Evolutionary conservation across 1,284 basidiomycete species (phyloP).

Genomic region (Naganishia liquefaciens): DNA sequence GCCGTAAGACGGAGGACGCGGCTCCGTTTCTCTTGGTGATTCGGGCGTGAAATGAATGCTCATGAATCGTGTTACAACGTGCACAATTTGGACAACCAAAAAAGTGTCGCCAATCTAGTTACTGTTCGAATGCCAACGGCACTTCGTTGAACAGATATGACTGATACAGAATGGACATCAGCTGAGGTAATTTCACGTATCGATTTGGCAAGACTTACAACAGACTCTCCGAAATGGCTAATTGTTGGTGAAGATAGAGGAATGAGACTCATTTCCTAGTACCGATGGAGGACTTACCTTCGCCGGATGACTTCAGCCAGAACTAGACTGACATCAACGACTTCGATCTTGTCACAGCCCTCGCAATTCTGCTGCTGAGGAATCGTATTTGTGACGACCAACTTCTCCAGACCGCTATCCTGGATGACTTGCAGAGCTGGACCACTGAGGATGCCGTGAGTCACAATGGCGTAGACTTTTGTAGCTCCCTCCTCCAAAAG

Average conservation of each 20-base stretch:
- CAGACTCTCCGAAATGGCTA: constrained; percentile 55
- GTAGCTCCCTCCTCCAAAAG: constrained; percentile 86
- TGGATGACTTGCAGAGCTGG: constrained; percentile 74
- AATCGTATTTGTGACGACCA: constrained; percentile 98
- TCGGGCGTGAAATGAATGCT: too few species aligned
- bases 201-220: constrained; percentile 44
- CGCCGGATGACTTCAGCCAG: constrained; percentile 95
- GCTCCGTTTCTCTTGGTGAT: too few species aligned
- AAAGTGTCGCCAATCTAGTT: background rate
- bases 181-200: background rate
- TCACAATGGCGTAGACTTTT: constrained; percentile 89
- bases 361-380: constrained; percentile 81
- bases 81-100: too few species aligned
- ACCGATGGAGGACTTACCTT: constrained; percentile 56
- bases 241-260: background rate
- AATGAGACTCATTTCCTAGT: constrained; percentile 38
- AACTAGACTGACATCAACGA: constrained; percentile 92
- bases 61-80: too few species aligned
- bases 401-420: constrained; percentile 80
- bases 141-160: constrained; percentile 57
- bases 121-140: constrained; percentile 39
- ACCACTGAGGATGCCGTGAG: constrained; percentile 93
- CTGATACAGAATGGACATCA: constrained; percentile 35
- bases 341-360: constrained; percentile 79
- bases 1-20: too few species aligned